Evolutionary conservation across 768 basidiomycete species (phyloP), one percentile per base, ranked within the genome.

Genomic region (Podaxis sp.): DNA sequence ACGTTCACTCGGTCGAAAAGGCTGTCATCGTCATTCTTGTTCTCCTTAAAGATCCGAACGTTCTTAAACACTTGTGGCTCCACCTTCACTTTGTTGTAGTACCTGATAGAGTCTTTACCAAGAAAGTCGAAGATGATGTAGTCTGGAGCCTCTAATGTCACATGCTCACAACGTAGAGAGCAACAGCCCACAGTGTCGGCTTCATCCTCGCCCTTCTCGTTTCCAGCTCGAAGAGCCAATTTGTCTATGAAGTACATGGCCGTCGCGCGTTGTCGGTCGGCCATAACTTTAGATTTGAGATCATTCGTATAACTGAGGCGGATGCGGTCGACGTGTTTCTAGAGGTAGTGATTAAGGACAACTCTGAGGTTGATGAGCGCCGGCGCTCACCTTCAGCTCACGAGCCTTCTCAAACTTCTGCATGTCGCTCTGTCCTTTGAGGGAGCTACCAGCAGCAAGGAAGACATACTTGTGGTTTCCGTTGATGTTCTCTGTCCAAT

Each of bases 101-200:
- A 99, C 52, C 97, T 87, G 71, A 99, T 99, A 61, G 96, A 98
- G 74, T 99, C 97, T 82, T 99, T 99, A 76, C 97, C 97, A 61
- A 99, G 83, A 80, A 99, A 99, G 77, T 99, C 97, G 75, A 99
- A 96, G 62, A 92, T 80, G 73, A 99, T 87, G 69, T 84, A 87
- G 79, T 93, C 87, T 9, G 95, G 95, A 7, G 88, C 87, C 68
- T 92, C 87, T 57, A 98, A 80, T 2, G 96, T 98, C 72, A 99
- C 89, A 75, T 99, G 97, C 74, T 99, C 95, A 74, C 90, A 96
- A 33, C 96, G 92, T 54, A 99, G 79, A 3, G 97, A 99, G 75
- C 97, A 99, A 77, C 97, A 99, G 72, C 97, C 97, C 61, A 99
- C 95, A 0, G 97, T 99, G 73, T 99, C 97, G 1, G 97, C 97